Percentiles rank a stretch among this genome's conserved stretches.
phyloP scores from a whole-genome alignment of 345 rosid species.

The Linum usitatissimum region DNA sequence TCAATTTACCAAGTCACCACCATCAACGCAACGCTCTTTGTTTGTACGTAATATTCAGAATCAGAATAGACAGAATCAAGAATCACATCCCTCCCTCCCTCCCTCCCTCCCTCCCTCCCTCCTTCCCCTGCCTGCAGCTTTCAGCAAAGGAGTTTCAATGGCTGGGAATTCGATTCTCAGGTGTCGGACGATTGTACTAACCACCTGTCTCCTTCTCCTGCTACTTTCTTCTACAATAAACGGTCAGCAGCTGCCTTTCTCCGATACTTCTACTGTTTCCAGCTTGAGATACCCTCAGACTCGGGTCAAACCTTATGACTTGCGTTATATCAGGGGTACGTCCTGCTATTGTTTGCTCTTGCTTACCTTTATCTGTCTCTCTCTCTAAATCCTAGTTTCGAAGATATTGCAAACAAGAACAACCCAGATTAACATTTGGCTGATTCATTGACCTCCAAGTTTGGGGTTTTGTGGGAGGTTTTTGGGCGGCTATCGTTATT shows the following conservation, averaged over 20 bases:
- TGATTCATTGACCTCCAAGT: neutral
- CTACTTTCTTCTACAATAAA: neutral
- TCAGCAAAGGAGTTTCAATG: conserved; percentile 8
- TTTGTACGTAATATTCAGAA: no score
- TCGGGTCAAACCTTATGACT: conserved; percentile 43
- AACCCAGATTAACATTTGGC: neutral
- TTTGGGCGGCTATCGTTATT: neutral
- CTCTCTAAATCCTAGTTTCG: neutral
- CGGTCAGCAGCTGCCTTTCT: conserved; percentile 14
- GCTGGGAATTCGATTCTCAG: conserved; percentile 27
- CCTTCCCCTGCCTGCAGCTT: neutral
- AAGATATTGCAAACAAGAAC: neutral
- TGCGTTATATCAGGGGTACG: conserved; percentile 68
- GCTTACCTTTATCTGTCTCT: neutral
- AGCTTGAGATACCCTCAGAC: conserved; percentile 64
- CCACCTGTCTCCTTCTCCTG: conserved; percentile 15
- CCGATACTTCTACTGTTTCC: conserved; percentile 37
- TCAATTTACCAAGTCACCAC: no score
- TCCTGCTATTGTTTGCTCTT: neutral
- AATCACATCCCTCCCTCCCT: neutral
- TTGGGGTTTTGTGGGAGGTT: neutral
- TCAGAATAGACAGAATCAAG: no score
- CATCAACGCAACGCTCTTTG: no score
- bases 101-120: neutral
- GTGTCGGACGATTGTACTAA: conserved; percentile 13